Conservation (phyloP, 306 rosid species). For the Dryas alaskensis region DNA sequence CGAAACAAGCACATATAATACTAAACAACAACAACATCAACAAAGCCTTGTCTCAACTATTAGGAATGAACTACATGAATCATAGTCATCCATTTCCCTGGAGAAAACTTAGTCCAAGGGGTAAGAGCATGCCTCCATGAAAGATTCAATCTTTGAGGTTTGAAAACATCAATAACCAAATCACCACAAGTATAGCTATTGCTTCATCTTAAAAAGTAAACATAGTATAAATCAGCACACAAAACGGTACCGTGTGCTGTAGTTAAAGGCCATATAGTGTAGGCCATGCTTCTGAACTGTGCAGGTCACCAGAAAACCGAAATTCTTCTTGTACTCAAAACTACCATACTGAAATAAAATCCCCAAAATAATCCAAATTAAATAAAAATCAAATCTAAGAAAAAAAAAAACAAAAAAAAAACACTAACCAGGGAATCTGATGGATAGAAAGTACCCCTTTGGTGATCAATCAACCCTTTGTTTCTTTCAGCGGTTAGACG, state of each 20-base stretch:
- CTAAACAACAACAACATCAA: neutral
- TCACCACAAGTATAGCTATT: too few species aligned
- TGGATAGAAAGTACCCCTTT: neutral
- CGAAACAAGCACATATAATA: neutral
- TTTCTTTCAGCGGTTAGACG: neutral
- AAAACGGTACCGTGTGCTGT: slow-evolving; percentile 6
- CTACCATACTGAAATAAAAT: neutral
- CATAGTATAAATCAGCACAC: neutral
- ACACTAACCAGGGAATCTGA: neutral
- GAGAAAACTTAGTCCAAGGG: too few species aligned
- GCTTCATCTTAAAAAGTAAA: too few species aligned
- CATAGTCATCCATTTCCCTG: neutral
- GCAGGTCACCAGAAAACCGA: neutral
- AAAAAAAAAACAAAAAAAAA: neutral
- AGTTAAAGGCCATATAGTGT: slow-evolving; percentile 3
- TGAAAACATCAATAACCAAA: too few species aligned
- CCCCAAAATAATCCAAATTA: neutral
- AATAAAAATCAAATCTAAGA: neutral
- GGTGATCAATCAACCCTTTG: too few species aligned
- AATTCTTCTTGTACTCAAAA: neutral
- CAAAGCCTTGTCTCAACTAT: too few species aligned
- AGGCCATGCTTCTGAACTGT: slow-evolving; percentile 6
- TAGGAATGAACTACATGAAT: neutral
- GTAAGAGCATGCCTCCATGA: too few species aligned
- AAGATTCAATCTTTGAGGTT: too few species aligned